Percentiles rank a stretch among this genome's conserved stretches.
phyloP scores from a whole-genome alignment of 306 rosid species.

The Rosa persica region DNA sequence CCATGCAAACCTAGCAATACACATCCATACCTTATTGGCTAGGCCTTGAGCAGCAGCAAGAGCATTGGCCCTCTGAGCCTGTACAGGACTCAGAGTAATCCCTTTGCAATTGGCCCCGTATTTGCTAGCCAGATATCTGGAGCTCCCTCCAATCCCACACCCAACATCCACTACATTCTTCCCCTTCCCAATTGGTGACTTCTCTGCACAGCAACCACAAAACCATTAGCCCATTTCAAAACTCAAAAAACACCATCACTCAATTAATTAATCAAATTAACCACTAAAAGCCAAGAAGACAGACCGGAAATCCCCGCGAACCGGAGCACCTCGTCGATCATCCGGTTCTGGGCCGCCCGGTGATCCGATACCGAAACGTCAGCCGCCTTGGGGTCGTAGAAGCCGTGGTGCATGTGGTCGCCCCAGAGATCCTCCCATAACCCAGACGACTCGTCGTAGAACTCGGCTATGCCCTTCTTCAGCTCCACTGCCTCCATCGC shows the following conservation, averaged over 20 bases:
- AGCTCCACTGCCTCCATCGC: conserved; percentile 25
- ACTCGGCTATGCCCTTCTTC: conserved; percentile 72
- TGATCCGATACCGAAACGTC: conserved; percentile 63
- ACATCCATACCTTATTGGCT: conserved; percentile 42
- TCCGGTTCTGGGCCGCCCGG: conserved; percentile 79
- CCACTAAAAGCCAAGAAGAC: neutral
- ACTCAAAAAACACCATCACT: neutral
- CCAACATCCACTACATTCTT: conserved; percentile 77
- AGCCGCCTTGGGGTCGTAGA: conserved; percentile 49
- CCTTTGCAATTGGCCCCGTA: conserved; percentile 65
- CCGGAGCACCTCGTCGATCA: conserved; percentile 73
- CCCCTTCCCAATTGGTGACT: conserved; percentile 28
- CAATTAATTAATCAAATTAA: neutral
- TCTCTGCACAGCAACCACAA: conserved; percentile 17
- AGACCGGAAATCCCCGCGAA: conserved; percentile 52
- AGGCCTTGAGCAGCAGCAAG: conserved; percentile 68
- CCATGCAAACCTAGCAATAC: neutral
- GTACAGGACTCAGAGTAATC: conserved; percentile 85
- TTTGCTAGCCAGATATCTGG: conserved; percentile 67
- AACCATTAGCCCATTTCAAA: neutral
- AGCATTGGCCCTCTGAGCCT: conserved; percentile 80
- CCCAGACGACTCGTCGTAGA: conserved; percentile 83
- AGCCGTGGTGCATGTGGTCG: conserved; percentile 96
- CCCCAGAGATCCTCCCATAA: conserved; percentile 93
- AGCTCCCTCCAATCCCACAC: conserved; percentile 97